Evolutionary conservation across 495 filamentous ascomycete genomes (phyloP).

Genomic region (Hypoxylon perforatum): DNA sequence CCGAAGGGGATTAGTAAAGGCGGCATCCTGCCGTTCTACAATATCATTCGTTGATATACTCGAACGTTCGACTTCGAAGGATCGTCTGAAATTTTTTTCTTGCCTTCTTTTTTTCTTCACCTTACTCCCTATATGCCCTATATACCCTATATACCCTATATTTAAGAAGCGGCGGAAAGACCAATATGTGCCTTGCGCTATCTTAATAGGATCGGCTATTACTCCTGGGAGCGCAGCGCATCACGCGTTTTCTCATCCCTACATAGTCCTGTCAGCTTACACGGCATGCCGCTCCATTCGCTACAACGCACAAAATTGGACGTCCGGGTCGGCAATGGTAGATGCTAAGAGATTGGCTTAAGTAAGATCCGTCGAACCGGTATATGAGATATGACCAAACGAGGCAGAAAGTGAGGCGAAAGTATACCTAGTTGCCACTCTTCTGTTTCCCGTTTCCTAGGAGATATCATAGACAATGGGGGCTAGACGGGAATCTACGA

Average conservation of each 20-base stretch:
- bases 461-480: too few species aligned
- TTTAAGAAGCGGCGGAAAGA: too few species aligned
- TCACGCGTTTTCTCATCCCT: neutral
- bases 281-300: conserved; percentile 31
- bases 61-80: neutral
- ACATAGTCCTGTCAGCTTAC: conserved; percentile 24
- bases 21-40: conserved; percentile 27
- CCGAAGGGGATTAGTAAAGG: conserved; percentile 26
- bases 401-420: too few species aligned
- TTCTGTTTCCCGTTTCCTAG: too few species aligned
- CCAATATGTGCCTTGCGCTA: too few species aligned
- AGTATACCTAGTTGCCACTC: too few species aligned
- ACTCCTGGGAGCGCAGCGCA: neutral
- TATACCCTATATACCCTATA: too few species aligned
- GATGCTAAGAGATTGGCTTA: neutral
- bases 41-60: conserved; percentile 11
- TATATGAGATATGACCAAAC: conserved; percentile 25
- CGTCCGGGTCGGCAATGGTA: too few species aligned
- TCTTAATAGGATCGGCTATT: neutral
- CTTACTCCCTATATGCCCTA: too few species aligned
- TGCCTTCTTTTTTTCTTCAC: neutral
- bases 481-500: too few species aligned
- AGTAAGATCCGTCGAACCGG: conserved; percentile 19
- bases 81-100: neutral
- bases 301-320: too few species aligned